Conservation (phyloP, 306 rosid genomes). For the Gastrolobium bilobum region DNA sequence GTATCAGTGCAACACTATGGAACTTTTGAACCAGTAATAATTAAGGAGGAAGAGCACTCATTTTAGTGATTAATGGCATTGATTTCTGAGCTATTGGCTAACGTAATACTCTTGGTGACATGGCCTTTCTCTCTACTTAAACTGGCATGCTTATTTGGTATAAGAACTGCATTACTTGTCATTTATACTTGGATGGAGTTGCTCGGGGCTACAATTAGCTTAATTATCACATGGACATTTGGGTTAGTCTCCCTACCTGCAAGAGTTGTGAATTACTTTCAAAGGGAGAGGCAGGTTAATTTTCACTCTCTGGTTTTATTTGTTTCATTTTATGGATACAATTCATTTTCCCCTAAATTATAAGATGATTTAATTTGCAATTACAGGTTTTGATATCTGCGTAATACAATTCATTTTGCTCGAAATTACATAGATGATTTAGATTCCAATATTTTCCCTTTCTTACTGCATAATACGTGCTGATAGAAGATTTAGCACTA, state of each 20-base stretch:
- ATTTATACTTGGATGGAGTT: slow-evolving; percentile 68
- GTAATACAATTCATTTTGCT: slow-evolving; percentile 15
- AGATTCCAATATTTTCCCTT: slow-evolving; percentile 10
- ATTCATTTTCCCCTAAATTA: not conserved
- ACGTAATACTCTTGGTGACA: slow-evolving; percentile 53
- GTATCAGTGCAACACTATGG: slow-evolving; percentile 20
- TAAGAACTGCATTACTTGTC: slow-evolving; percentile 56
- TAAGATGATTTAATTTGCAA: not conserved
- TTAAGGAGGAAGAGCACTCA: slow-evolving; percentile 46
- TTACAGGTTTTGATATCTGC: not conserved
- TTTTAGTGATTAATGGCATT: slow-evolving; percentile 58
- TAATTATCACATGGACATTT: slow-evolving; percentile 57
- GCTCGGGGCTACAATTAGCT: slow-evolving; percentile 54
- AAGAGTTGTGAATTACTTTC: slow-evolving; percentile 63
- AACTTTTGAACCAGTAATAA: slow-evolving; percentile 48
- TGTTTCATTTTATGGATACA: slow-evolving; percentile 17
- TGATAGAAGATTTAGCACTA: slow-evolving; percentile 5
- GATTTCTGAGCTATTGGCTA: slow-evolving; percentile 56
- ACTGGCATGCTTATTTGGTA: slow-evolving; percentile 59
- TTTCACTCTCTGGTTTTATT: slow-evolving; percentile 5
- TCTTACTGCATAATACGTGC: slow-evolving; percentile 17
- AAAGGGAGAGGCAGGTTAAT: slow-evolving; percentile 77
- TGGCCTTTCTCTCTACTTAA: slow-evolving; percentile 62
- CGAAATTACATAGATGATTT: not conserved
- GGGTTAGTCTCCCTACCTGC: slow-evolving; percentile 73